These are phyloP conservation scores for Mycena leptocephala DNA, from an alignment of 768 basidiomycete species.

Conservation along the genomic window DNA sequence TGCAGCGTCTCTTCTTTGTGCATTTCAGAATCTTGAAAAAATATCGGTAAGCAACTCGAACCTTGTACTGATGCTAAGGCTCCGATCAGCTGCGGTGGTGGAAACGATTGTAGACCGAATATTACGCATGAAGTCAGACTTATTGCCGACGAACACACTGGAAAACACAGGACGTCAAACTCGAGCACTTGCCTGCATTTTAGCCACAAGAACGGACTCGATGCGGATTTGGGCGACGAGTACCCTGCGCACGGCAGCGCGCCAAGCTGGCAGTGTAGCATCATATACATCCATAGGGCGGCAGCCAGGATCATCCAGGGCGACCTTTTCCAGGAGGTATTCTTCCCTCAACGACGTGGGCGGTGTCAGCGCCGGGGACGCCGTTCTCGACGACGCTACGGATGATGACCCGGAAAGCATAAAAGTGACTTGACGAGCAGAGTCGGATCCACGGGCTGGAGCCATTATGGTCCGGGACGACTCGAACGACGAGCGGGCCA, in stretches of 20 bases:
- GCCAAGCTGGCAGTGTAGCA: constrained; percentile 75
- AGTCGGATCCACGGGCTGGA: not conserved
- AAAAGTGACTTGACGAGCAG: not conserved
- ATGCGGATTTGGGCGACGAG: constrained; percentile 68
- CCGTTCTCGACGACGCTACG: constrained; percentile 23
- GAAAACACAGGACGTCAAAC: no score
- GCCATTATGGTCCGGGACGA: not conserved
- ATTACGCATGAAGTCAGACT: no score
- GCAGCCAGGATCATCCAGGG: constrained; percentile 16
- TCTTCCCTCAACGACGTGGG: not conserved
- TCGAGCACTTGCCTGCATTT: constrained; percentile 74
- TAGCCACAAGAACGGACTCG: constrained; percentile 76
- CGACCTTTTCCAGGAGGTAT: constrained; percentile 4
- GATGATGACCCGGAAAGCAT: constrained; percentile 33
- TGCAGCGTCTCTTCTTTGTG: no score
- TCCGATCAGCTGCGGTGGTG: no score
- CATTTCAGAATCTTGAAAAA: no score
- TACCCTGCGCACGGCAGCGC: constrained; percentile 69
- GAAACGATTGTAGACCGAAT: no score
- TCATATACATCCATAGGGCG: constrained; percentile 73
- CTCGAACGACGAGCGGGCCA: not conserved
- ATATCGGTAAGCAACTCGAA: no score
- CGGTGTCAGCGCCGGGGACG: constrained; percentile 29
- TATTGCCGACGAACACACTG: no score
- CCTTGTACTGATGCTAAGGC: no score